These are phyloP conservation scores for Puccinia coronata DNA, from an alignment of 1,284 basidiomycete species.

Conservation along the genomic window DNA sequence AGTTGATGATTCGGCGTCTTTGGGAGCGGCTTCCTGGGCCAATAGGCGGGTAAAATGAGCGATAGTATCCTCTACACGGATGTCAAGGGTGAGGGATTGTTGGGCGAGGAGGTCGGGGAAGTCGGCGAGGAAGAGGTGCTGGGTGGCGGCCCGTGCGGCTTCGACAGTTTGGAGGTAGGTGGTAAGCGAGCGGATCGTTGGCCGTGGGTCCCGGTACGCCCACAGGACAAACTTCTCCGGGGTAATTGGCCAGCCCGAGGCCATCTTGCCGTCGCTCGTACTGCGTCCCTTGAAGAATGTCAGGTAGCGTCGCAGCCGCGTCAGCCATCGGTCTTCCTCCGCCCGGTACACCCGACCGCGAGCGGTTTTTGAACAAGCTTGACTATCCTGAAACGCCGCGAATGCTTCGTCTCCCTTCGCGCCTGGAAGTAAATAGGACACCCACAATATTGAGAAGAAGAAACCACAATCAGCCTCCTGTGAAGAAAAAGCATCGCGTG, in stretches of 20 bases:
- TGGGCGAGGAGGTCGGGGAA: neutral
- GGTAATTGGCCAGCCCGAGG: constrained; percentile 24
- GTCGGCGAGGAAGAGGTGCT: neutral
- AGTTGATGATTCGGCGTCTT: neutral
- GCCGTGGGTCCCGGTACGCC: neutral
- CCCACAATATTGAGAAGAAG: no score
- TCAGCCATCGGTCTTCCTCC: neutral
- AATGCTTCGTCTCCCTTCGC: neutral
- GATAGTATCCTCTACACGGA: neutral
- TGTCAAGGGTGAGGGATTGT: neutral
- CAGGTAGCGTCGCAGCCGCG: neutral
- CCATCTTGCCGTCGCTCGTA: neutral
- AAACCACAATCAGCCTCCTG: neutral
- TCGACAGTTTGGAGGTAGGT: constrained; percentile 15
- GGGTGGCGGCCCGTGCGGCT: constrained; percentile 7
- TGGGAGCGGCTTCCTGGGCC: neutral
- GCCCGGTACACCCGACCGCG: neutral
- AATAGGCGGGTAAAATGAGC: neutral
- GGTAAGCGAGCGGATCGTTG: neutral
- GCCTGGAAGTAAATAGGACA: neutral
- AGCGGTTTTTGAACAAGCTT: no score
- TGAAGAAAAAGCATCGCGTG: neutral
- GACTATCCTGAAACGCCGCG: neutral
- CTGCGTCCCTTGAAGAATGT: neutral
- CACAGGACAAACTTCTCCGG: constrained; percentile 5